These are phyloP conservation scores for Trichosporon sp. DNA, from an alignment of 1,284 basidiomycete genomes.

Conservation along the genomic window DNA sequence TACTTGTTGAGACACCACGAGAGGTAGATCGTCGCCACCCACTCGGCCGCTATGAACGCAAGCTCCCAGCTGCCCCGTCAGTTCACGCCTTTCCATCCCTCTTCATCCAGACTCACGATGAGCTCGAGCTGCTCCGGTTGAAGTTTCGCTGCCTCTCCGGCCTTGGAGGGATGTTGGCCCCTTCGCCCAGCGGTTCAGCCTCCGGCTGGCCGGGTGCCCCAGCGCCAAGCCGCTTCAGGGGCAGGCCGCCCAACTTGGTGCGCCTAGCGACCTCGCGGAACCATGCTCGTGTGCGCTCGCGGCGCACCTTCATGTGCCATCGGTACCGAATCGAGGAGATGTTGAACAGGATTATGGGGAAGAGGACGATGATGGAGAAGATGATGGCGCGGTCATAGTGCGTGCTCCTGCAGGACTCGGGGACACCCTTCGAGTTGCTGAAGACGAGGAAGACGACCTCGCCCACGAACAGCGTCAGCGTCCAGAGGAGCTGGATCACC, in stretches of 20 bases:
- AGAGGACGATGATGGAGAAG: conserved; percentile 11
- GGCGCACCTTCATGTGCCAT: conserved; percentile 12
- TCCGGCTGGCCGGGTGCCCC: background rate
- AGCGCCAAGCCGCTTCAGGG: background rate
- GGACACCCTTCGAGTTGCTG: background rate
- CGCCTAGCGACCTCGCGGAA: conserved; percentile 6
- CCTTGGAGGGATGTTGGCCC: background rate
- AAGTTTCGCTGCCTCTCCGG: background rate
- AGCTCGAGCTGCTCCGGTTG: background rate
- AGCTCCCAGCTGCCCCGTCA: background rate
- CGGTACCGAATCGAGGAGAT: background rate
- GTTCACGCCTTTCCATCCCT: background rate
- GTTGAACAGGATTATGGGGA: background rate
- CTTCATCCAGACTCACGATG: background rate
- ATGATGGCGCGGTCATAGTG: background rate
- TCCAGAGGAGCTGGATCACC: conserved; percentile 8
- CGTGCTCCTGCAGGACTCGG: background rate
- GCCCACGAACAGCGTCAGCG: conserved; percentile 3
- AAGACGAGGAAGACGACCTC: background rate
- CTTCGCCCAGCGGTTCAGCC: background rate
- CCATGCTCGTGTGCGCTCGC: background rate
- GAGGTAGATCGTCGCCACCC: conserved; percentile 10
- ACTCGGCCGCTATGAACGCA: background rate
- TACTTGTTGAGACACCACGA: conserved; percentile 2
- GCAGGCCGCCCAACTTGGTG: background rate